These are phyloP conservation scores for Solanum microdontum DNA, from an alignment of 257 asterid genomes.

Conservation along the genomic window DNA sequence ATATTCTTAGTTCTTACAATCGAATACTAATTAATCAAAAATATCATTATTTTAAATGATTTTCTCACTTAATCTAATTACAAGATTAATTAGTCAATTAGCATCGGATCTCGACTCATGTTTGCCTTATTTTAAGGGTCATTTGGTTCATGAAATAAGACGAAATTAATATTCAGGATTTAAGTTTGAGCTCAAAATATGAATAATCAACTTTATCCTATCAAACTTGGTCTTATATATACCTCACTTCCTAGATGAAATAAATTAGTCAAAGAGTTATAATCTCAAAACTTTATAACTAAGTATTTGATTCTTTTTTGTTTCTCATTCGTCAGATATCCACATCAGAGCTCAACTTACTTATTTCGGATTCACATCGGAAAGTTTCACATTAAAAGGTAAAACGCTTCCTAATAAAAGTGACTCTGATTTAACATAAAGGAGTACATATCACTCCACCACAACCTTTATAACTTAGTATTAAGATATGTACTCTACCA, in stretches of 20 bases:
- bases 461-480: not conserved
- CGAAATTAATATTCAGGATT: not conserved
- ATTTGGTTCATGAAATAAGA: not conserved
- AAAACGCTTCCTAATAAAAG: too few species aligned
- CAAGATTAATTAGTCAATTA: not conserved
- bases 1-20: too few species aligned
- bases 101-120: not conserved
- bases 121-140: not conserved
- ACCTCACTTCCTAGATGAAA: not conserved
- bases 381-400: too few species aligned
- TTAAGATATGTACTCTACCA: not conserved
- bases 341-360: too few species aligned
- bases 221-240: not conserved
- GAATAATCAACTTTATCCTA: not conserved
- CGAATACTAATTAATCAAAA: too few species aligned
- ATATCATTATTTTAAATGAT: too few species aligned
- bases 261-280: not conserved
- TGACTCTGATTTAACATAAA: too few species aligned
- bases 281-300: not conserved
- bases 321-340: too few species aligned
- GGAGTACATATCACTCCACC: too few species aligned
- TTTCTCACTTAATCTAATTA: too few species aligned
- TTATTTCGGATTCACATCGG: rapidly evolving
- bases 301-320: too few species aligned
- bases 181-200: not conserved